These are phyloP conservation scores for Penicillium concentricum DNA, from an alignment of 2,329 filamentous ascomycete species.

Conservation along the genomic window DNA sequence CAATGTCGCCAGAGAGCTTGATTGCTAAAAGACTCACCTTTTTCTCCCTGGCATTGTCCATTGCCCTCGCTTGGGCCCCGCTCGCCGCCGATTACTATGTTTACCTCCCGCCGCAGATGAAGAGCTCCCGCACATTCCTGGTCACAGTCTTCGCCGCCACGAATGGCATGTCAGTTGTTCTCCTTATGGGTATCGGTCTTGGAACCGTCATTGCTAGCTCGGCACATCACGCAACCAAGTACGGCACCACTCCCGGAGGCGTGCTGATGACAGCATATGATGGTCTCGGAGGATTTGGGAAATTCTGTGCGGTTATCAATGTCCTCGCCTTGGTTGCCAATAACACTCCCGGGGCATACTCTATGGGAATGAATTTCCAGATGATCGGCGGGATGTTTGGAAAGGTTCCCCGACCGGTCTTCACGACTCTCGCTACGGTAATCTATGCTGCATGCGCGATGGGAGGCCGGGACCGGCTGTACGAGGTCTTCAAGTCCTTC, in stretches of 20 bases:
- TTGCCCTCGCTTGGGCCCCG: conserved; percentile 36
- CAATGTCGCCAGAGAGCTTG: conserved; percentile 26
- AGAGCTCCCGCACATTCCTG: conserved; percentile 37
- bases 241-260: conserved; percentile 33
- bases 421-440: conserved; percentile 41
- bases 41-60: conserved; percentile 39
- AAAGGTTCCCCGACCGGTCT: conserved; percentile 44
- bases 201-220: conserved; percentile 40
- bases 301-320: conserved; percentile 45
- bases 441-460: conserved; percentile 47
- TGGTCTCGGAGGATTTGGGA: conserved; percentile 43
- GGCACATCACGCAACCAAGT: conserved; percentile 16
- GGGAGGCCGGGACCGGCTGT: conserved; percentile 45
- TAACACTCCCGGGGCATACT: conserved; percentile 47
- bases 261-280: conserved; percentile 41
- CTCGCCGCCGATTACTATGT: conserved; percentile 46
- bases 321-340: conserved; percentile 46
- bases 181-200: conserved; percentile 44
- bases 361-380: conserved; percentile 47
- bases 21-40: conserved; percentile 40
- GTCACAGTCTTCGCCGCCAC: conserved; percentile 40
- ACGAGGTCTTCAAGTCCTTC: conserved; percentile 47
- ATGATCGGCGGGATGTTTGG: conserved; percentile 41
- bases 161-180: conserved; percentile 34
- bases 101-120: conserved; percentile 42